These are phyloP conservation scores for Candida adriatica DNA, from an alignment of 805 yeast species.

Conservation along the genomic window DNA sequence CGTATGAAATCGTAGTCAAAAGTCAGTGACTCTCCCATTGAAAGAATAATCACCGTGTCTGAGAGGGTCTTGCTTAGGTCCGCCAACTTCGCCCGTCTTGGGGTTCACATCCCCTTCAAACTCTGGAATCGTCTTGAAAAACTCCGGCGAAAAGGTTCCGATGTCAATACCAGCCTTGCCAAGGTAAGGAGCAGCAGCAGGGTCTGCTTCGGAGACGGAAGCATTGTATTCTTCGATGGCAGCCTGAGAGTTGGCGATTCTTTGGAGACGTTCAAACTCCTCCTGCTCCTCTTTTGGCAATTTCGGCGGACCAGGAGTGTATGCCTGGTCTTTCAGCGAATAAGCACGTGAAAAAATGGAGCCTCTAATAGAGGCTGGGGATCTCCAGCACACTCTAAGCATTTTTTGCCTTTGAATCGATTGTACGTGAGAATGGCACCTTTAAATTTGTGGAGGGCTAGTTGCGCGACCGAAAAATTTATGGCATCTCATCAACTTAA, in stretches of 20 bases:
- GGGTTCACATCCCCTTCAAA: conserved; percentile 95
- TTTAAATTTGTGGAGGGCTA: too few relatives aligned
- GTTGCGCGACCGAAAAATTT: too few relatives aligned
- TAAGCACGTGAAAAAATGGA: neutral
- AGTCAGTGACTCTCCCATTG: conserved; percentile 95
- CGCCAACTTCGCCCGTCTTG: conserved; percentile 89
- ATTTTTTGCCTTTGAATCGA: too few relatives aligned
- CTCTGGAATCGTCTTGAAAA: conserved; percentile 78
- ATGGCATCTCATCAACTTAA: too few relatives aligned
- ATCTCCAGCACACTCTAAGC: too few relatives aligned
- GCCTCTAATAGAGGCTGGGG: too few relatives aligned
- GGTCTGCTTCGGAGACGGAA: conserved; percentile 29
- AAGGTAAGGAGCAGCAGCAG: conserved; percentile 28
- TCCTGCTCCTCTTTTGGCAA: conserved; percentile 78
- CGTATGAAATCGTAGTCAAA: conserved; percentile 32
- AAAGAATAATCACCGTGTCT: conserved; percentile 90
- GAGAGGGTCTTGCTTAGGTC: conserved; percentile 96
- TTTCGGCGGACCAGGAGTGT: conserved; percentile 51
- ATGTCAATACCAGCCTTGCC: conserved; percentile 54
- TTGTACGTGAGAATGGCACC: too few relatives aligned
- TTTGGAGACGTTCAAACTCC: conserved; percentile 85
- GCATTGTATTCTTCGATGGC: conserved; percentile 71
- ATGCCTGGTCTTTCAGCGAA: conserved; percentile 18
- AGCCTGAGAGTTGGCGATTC: conserved; percentile 69
- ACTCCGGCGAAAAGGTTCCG: conserved; percentile 61